A percentile compares a stretch with the other conserved stretches of the same genome.
These are phyloP conservation scores for Cutaneotrichosporon cutaneum DNA, from an alignment of 1,284 basidiomycete species.

Conservation along the genomic window DNA sequence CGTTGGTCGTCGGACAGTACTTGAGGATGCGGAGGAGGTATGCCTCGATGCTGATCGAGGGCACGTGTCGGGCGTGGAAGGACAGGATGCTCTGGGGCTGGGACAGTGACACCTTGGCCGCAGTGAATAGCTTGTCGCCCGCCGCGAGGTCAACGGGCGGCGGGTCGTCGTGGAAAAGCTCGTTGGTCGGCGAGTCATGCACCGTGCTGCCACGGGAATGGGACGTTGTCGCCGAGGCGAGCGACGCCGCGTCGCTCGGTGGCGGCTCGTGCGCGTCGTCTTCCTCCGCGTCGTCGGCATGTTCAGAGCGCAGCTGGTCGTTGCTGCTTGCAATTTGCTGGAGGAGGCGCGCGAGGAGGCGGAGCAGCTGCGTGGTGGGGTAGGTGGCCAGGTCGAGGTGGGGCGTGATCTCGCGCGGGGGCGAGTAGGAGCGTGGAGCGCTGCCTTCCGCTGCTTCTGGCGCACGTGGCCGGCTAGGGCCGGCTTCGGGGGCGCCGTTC, in stretches of 20 bases:
- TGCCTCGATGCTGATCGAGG: slow-evolving; percentile 89
- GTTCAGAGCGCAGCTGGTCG: slow-evolving; percentile 60
- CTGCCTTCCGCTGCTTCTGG: not conserved
- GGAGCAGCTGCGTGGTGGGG: slow-evolving; percentile 67
- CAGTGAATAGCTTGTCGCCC: slow-evolving; percentile 56
- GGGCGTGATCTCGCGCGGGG: slow-evolving; percentile 14
- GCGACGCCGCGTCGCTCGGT: slow-evolving; percentile 13
- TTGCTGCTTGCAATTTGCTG: slow-evolving; percentile 91
- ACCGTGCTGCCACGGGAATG: slow-evolving; percentile 11
- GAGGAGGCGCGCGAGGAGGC: slow-evolving; percentile 82
- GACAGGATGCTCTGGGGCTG: slow-evolving; percentile 81
- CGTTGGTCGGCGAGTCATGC: slow-evolving; percentile 41
- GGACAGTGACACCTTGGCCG: slow-evolving; percentile 71
- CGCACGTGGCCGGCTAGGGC: slow-evolving; percentile 22
- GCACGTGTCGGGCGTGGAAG: slow-evolving; percentile 94
- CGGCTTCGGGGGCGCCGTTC: slow-evolving; percentile 14
- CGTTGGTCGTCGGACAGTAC: slow-evolving; percentile 97
- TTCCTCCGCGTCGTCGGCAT: slow-evolving; percentile 26
- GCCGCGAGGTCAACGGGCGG: slow-evolving; percentile 52
- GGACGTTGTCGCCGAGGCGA: slow-evolving; percentile 10
- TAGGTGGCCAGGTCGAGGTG: slow-evolving; percentile 60
- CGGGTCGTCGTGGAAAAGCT: slow-evolving; percentile 33
- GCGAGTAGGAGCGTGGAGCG: not conserved
- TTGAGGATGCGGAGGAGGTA: slow-evolving; percentile 94
- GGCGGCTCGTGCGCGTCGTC: slow-evolving; percentile 7